Evolutionary conservation across 2,329 filamentous ascomycete genomes (phyloP).

Genomic region (Nemania abortiva): DNA sequence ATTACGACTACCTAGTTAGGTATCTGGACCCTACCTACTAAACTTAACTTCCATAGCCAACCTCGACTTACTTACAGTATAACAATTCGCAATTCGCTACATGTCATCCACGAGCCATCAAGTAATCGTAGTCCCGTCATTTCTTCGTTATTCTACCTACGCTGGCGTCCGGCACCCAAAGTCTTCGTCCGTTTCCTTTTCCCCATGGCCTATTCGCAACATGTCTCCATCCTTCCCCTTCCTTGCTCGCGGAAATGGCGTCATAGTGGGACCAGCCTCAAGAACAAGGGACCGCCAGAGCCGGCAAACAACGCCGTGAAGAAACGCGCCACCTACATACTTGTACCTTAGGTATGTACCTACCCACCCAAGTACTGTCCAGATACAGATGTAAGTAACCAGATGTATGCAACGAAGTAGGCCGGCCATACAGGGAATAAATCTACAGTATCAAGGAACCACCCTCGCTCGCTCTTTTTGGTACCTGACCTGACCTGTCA

Average conservation of each 20-base stretch:
- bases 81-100: no score
- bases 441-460: neutral
- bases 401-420: neutral
- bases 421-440: neutral
- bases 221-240: neutral
- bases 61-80: no score
- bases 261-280: constrained; percentile 22
- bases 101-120: neutral
- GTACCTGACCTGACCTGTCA: neutral
- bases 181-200: neutral
- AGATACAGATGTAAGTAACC: no score
- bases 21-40: no score
- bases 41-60: no score
- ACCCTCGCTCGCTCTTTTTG: neutral
- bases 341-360: no score
- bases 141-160: neutral
- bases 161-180: neutral
- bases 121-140: no score
- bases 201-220: neutral
- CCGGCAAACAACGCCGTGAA: constrained; percentile 19
- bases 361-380: no score
- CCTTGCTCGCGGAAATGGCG: constrained; percentile 17
- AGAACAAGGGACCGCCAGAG: constrained; percentile 11
- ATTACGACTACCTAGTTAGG: neutral
- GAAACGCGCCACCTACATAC: neutral